Base-by-base conservation (phyloP, 139 green algal species). In the Volvox reticuliferus region DNA sequence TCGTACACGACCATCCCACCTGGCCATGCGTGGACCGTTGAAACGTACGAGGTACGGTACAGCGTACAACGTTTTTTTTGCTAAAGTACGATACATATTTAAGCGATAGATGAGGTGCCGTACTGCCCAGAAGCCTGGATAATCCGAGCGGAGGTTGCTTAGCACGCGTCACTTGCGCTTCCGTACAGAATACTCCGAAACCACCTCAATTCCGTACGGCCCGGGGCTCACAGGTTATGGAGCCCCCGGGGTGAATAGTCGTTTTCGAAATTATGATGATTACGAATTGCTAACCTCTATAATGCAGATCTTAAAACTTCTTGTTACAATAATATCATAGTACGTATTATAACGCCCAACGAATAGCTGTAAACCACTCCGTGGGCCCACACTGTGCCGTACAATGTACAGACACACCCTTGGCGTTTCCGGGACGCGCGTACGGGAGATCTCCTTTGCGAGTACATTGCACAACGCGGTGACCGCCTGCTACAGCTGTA, bases 21-120 rank as follows among this genome's bases (percentile, higher is more conserved):
- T 2, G 85, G 71, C n/a, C 44, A 82, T 30, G n/a, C 21, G 5
- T 89, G 85, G 85, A 82, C 71, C 18, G 85, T 89, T 13, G 85
- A 83, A 30, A 89, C 85, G n/a, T 89, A 50, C 71, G 85, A 89
- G 85, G 85, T 89, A 71, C 79, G 50, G 24, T 9, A 3, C 44
- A 85, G 44, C 21, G 65, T 28, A 73, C 21, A 30, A 73, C 65
- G 65, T 9, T 55, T 5, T 55, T 5, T 55, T 24, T 12, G 65
- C 16, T 24, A 73, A 24, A 73, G n/a, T n/a, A 73, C 6, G 6
- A 30, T 30, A 73, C 65, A 28, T 28, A 28, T 2, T 12, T 9
- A 28, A 5, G 12, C 65, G 12, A 24, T 24, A 9, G 65, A 24
- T 12, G 12, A 73, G 65, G 21, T 28, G 16, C 65, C 65, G 62